A percentile compares a stretch with the other conserved stretches of the same genome.
Evolutionary conservation across 306 rosid species (phyloP).

Genomic region (Cucurbita argyrosperma): DNA sequence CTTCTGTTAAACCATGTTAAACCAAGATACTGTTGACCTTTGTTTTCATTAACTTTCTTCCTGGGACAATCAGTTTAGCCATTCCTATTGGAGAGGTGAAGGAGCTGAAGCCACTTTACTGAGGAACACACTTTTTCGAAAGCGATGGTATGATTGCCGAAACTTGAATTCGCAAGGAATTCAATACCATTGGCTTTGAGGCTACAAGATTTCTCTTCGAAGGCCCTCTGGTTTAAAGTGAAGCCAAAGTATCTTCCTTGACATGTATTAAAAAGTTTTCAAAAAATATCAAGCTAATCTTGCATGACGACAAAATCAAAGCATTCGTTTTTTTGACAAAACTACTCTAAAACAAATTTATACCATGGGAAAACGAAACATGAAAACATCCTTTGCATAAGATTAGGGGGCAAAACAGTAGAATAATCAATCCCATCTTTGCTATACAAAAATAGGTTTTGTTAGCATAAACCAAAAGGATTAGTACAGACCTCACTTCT

Average conservation of each 20-base stretch:
- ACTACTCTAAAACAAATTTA: not conserved
- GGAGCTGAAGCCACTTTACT: too few species aligned
- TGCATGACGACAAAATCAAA: not conserved
- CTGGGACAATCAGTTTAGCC: too few species aligned
- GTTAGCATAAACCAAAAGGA: not conserved
- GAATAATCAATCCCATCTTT: not conserved
- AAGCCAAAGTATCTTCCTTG: not conserved
- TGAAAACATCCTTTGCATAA: not conserved
- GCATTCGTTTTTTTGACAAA: not conserved
- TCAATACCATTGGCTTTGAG: too few species aligned
- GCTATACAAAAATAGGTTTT: not conserved
- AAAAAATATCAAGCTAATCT: not conserved
- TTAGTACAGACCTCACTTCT: constrained; percentile 57
- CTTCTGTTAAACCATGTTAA: too few species aligned
- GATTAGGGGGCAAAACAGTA: not conserved
- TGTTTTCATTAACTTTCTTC: too few species aligned
- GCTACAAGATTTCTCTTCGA: too few species aligned
- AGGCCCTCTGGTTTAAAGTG: not conserved
- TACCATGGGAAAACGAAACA: not conserved
- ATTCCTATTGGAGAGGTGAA: too few species aligned
- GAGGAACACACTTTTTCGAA: too few species aligned
- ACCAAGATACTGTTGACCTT: too few species aligned
- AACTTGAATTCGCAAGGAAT: too few species aligned
- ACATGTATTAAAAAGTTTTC: not conserved
- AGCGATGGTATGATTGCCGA: too few species aligned